Evolutionary conservation across 345 rosid species (phyloP), one percentile per base, ranked within the genome.

Genomic region (Pugionium cornutum): DNA sequence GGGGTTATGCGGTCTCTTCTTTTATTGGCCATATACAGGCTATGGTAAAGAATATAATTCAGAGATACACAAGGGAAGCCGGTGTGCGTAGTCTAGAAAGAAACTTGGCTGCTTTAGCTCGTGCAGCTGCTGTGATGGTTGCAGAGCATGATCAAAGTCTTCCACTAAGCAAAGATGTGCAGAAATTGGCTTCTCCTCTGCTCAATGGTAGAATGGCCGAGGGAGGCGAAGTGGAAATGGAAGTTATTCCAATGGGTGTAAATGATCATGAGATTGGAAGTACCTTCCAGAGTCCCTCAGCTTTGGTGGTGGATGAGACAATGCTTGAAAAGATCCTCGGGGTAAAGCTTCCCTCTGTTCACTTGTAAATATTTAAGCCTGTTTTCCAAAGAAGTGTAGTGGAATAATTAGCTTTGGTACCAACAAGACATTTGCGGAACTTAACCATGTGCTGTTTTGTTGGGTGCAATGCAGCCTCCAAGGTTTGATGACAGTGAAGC

Each of bases 211-310:
- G 92, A 76, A 82, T 90, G 76, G 87, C 95, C 35, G 96, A 85
- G 73, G 99, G 91, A 67, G 89, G 81, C 52, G 99, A 94, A 75
- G 85, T 94, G 78, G 99, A 90, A 80, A 90, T 94, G 97, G 99
- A 94, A 83, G 86, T 94, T 73, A 87, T 94, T 75, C 92, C 95
- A 31, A 86, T 94, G 81, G 90, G 83, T 73, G 92, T 79, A 75
- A 86, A 73, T 80, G 85, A 71, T 75, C 92, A 88, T 76, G 97
- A 85, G 70, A 78, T 94, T 61, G 75, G 95, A 44, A 71, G 70
- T 68, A 67, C 96, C 44, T 90, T 86, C 80, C 83, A 73, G 73
- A 78, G 83, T 49, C 70, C 87, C 61, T 85, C 95, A 31, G 73
- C 87, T 75, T 62, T 94, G 80, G 83, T 88, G 74, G 89, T 86